phyloP scores from a whole-genome alignment of 805 yeast species.

The Candida sphagnicola region DNA sequence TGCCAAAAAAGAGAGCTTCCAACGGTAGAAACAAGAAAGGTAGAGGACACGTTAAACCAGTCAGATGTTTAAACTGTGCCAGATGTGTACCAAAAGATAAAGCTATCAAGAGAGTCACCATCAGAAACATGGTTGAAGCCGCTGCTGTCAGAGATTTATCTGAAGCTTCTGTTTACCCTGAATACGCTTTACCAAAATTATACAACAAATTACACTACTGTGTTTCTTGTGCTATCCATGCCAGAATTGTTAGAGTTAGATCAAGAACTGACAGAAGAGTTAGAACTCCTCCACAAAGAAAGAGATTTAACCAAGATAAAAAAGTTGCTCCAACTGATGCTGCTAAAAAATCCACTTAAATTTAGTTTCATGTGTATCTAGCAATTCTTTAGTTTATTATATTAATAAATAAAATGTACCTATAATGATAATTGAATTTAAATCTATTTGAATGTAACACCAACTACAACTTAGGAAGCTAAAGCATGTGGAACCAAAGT shows the following conservation, averaged over 20 bases:
- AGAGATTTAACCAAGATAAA: slow-evolving; percentile 95
- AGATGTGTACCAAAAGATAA: slow-evolving; percentile 99
- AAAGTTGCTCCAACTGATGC: slow-evolving; percentile 96
- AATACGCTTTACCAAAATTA: slow-evolving; percentile 99
- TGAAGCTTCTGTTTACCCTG: slow-evolving; percentile 98
- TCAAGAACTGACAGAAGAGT: slow-evolving; percentile 97
- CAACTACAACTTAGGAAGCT: too few species aligned
- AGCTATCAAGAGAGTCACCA: slow-evolving; percentile 99
- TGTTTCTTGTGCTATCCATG: slow-evolving; percentile 99
- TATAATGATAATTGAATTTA: neutral
- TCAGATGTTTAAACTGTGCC: slow-evolving; percentile 99
- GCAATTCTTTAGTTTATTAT: slow-evolving; percentile 1
- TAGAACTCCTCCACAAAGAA: slow-evolving; percentile 99
- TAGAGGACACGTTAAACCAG: slow-evolving; percentile 99
- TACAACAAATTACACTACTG: slow-evolving; percentile 99
- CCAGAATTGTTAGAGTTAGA: slow-evolving; percentile 99
- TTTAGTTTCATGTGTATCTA: neutral
- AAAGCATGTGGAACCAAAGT: too few species aligned
- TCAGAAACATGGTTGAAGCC: slow-evolving; percentile 99
- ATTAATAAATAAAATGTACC: slow-evolving; percentile 1
- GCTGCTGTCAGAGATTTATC: slow-evolving; percentile 99
- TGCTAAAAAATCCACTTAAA: slow-evolving; percentile 76
- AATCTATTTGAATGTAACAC: neutral
- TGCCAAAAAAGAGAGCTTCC: slow-evolving; percentile 99
- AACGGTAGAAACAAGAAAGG: slow-evolving; percentile 99